A percentile compares a stretch with the other conserved stretches of the same genome.
phyloP scores from a whole-genome alignment of 2,329 filamentous ascomycete genomes.

The Epichloe coenophiala region DNA sequence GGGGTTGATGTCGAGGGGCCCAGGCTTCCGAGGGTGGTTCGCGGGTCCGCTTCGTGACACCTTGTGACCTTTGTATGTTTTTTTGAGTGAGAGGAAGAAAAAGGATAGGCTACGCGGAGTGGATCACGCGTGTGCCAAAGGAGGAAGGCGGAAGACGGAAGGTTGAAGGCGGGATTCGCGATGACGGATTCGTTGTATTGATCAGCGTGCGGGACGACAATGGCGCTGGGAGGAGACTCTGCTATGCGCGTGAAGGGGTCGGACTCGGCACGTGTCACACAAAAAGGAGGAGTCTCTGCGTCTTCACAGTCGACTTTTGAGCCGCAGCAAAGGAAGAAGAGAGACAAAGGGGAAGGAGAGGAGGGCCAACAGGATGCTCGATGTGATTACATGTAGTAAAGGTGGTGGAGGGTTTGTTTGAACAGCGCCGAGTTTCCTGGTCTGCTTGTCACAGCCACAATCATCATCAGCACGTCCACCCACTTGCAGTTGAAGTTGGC shows the following conservation, averaged over 20 bases:
- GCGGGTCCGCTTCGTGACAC: neutral
- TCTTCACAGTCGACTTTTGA: neutral
- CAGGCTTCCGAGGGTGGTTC: neutral
- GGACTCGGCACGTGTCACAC: slow-evolving; percentile 1
- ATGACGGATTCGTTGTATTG: neutral
- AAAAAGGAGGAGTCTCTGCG: neutral
- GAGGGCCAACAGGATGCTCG: neutral
- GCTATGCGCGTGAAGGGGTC: neutral
- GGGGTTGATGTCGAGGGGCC: slow-evolving; percentile 1
- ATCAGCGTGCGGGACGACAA: neutral
- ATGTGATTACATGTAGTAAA: too few relatives aligned
- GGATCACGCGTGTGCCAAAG: neutral
- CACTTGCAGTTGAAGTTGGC: too few relatives aligned
- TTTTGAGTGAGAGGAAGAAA: neutral
- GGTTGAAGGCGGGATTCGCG: neutral
- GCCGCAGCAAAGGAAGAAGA: neutral
- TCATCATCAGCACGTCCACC: too few relatives aligned
- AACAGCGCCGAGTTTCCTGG: too few relatives aligned
- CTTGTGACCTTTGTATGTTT: neutral
- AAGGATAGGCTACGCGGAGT: neutral
- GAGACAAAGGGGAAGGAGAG: neutral
- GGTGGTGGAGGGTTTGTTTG: too few relatives aligned
- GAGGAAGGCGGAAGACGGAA: neutral
- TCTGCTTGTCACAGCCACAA: too few relatives aligned
- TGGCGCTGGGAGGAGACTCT: neutral